phyloP scores from a whole-genome alignment of 2,329 filamentous ascomycete genomes.

The Botrytis porri region DNA sequence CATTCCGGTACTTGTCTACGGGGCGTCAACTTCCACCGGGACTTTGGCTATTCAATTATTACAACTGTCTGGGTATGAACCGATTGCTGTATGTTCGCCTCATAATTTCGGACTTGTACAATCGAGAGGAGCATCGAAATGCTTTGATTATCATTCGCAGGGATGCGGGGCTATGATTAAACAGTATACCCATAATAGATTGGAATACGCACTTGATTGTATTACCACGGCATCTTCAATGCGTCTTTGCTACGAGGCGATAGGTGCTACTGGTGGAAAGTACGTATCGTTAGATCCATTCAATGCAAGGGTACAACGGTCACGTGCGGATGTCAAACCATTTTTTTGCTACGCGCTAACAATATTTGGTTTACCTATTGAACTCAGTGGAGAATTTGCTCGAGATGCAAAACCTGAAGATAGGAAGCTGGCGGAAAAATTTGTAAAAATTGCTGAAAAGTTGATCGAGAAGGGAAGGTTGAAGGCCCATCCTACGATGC shows the following conservation, averaged over 20 bases:
- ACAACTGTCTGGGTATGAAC: slow-evolving; percentile 9
- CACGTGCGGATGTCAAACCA: neutral
- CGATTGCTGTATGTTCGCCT: slow-evolving; percentile 41
- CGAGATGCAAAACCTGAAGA: slow-evolving; percentile 11
- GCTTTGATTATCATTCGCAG: slow-evolving; percentile 43
- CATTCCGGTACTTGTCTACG: slow-evolving; percentile 19
- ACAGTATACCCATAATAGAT: slow-evolving; percentile 40
- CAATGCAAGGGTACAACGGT: slow-evolving; percentile 9
- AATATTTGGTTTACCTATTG: slow-evolving; percentile 10
- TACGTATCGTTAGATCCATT: slow-evolving; percentile 27
- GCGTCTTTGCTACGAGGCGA: slow-evolving; percentile 40
- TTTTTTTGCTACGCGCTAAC: slow-evolving; percentile 13
- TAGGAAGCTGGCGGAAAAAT: slow-evolving; percentile 12
- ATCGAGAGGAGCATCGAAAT: slow-evolving; percentile 41
- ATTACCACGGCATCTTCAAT: slow-evolving; percentile 38
- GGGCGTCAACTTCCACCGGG: slow-evolving; percentile 17
- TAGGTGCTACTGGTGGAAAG: slow-evolving; percentile 39
- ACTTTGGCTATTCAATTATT: slow-evolving; percentile 19
- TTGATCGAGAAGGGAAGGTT: slow-evolving; percentile 3
- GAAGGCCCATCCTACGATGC: slow-evolving; percentile 4
- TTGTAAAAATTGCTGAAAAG: slow-evolving; percentile 7
- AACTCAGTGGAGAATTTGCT: slow-evolving; percentile 8
- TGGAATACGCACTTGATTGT: slow-evolving; percentile 43
- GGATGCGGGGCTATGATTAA: slow-evolving; percentile 40
- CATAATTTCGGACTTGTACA: slow-evolving; percentile 41